Conservation (phyloP, 352 stramenopile genomes). For the Aphanomyces astaci region DNA sequence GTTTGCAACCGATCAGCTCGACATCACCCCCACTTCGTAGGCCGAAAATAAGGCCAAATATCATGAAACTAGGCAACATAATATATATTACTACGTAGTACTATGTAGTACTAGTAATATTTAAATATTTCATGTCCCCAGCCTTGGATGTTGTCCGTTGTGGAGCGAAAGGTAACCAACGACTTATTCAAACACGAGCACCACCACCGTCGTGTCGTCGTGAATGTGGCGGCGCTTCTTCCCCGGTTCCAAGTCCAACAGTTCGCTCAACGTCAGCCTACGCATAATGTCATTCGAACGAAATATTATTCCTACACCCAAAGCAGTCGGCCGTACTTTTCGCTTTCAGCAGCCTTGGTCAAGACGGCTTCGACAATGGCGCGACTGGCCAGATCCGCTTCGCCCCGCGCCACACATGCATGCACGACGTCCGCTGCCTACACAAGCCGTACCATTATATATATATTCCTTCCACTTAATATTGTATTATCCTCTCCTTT, state of each 20-base stretch:
- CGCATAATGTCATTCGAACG: background rate
- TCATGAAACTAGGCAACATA: too few species aligned
- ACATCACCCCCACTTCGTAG: too few species aligned
- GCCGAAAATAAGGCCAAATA: too few species aligned
- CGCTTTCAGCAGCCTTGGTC: slow-evolving; percentile 59
- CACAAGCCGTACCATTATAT: background rate
- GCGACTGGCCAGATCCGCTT: slow-evolving; percentile 63
- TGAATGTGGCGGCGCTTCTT: slow-evolving; percentile 78
- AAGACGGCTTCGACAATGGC: slow-evolving; percentile 74
- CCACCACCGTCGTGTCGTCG: slow-evolving; percentile 89
- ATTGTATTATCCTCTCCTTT: too few species aligned
- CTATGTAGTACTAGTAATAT: too few species aligned
- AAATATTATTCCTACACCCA: background rate
- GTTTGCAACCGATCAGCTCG: background rate
- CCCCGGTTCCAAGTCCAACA: slow-evolving; percentile 75
- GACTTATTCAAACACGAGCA: slow-evolving; percentile 65
- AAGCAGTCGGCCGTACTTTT: slow-evolving; percentile 28
- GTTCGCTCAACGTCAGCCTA: slow-evolving; percentile 67
- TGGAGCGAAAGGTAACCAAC: background rate
- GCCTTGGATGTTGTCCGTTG: background rate
- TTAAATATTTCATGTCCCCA: background rate
- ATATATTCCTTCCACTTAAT: too few species aligned
- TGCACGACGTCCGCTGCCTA: slow-evolving; percentile 86
- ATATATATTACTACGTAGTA: too few species aligned
- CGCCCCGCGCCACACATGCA: slow-evolving; percentile 42